Evolutionary conservation across 116 monocot species (phyloP), one percentile per base, ranked within the genome.

Genomic region (Dioscorea cayenensis): DNA sequence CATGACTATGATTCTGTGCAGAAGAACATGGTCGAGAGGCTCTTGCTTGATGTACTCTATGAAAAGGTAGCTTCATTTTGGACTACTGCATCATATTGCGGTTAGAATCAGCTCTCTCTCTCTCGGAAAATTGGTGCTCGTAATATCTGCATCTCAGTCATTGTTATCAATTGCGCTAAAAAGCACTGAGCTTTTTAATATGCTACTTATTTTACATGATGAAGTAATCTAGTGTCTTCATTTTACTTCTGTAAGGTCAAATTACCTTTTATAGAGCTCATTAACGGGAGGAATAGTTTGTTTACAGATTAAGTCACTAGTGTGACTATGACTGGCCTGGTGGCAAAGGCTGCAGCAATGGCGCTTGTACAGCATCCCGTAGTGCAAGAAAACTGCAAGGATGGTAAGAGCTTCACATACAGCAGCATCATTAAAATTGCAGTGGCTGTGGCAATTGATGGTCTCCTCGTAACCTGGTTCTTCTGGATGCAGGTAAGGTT

Each of bases 21-120:
- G 6, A 94, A 86, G 85, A 99, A 99, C 77, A 99, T 99, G 99
- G 71, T 91, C 76, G 99, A 85, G 80, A 99, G 91, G 67, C 67
- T 99, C 25, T 85, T 81, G 3, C 94, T 99, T 43, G 99, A 99
- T 72, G 72, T 78, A 3, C 89, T 99, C 16, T 94, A 91, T 51
- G 87, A 90, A 60, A 94, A 85, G 94, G 99, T 99, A 72, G 27
- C 10, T n/a, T 38, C 72, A 32, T 10, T 0, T 12, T 43, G 11
- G 43, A 43, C 11, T 43, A 43, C 11, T 12, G 12, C 6, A 43
- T 43, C 5, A 43, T 43, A 43, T 43, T 12, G 12, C 32, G 32
- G 32, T 32, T 43, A 43, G 7, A 43, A 7, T 43, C 43, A 43
- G 5, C 11, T 43, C 43, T 7, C 43, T 43, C 9, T 38, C 9